Conservation (phyloP, 2,329 filamentous ascomycete genomes). For the Myriosclerotinia duriaeana region DNA sequence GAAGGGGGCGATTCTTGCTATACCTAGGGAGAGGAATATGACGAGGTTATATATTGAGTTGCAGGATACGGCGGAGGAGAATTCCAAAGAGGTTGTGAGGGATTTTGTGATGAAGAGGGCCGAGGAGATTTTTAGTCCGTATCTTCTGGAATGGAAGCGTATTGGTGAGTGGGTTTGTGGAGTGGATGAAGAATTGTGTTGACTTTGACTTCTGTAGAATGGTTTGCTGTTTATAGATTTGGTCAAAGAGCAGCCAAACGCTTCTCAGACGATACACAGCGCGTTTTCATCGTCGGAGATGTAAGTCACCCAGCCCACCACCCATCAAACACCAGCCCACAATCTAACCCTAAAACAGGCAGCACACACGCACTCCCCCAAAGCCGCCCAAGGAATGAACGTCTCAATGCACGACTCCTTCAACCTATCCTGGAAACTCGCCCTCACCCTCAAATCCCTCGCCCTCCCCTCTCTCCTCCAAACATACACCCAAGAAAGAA, state of each 20-base stretch:
- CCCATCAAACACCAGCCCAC: conserved; percentile 36
- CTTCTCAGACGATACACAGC: conserved; percentile 51
- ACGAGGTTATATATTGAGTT: conserved; percentile 66
- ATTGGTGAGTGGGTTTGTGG: conserved; percentile 62
- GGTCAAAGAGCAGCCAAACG: conserved; percentile 59
- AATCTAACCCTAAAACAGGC: conserved; percentile 38
- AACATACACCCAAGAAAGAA: conserved; percentile 63
- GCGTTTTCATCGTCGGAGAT: conserved; percentile 58
- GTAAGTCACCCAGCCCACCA: conserved; percentile 36
- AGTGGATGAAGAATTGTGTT: background rate
- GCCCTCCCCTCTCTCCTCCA: conserved; percentile 55
- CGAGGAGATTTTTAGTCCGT: conserved; percentile 59
- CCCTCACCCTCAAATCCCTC: conserved; percentile 51
- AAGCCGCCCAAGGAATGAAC: conserved; percentile 62
- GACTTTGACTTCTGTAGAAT: conserved; percentile 69
- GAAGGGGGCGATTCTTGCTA: conserved; percentile 59
- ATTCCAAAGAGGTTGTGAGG: conserved; percentile 48
- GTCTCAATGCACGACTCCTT: conserved; percentile 60
- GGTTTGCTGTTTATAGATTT: conserved; percentile 60
- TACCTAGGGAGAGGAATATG: conserved; percentile 60
- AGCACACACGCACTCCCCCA: conserved; percentile 60
- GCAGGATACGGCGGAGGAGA: conserved; percentile 48
- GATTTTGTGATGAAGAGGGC: conserved; percentile 71
- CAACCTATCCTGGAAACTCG: conserved; percentile 61
- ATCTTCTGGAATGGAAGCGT: conserved; percentile 63